A percentile compares a stretch with the other conserved stretches of the same genome.
Conservation (phyloP, 2,329 filamentous ascomycete species). For the Berkeleyomyces basicola region DNA sequence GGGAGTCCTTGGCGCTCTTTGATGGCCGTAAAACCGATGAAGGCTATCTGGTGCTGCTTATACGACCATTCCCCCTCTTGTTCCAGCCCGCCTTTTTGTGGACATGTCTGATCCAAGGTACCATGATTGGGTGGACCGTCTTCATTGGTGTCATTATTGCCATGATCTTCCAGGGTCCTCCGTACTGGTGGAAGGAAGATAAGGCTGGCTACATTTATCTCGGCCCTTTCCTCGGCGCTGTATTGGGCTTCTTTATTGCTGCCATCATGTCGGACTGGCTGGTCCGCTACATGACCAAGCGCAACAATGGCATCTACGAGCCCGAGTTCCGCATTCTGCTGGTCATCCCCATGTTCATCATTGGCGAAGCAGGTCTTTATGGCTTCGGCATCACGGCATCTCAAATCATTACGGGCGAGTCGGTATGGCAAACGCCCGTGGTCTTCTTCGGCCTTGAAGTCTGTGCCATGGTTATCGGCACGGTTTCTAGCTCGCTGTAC, state of each 20-base stretch:
- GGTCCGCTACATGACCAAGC: constrained; percentile 50
- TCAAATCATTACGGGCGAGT: constrained; percentile 37
- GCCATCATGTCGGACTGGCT: constrained; percentile 59
- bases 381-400: constrained; percentile 64
- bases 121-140: constrained; percentile 89
- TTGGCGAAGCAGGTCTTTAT: constrained; percentile 64
- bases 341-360: constrained; percentile 64
- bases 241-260: constrained; percentile 60
- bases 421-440: constrained; percentile 57
- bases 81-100: constrained; percentile 74
- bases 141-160: constrained; percentile 74
- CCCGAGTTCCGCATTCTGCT: constrained; percentile 79
- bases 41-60: constrained; percentile 43
- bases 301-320: constrained; percentile 72
- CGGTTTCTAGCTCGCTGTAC: constrained; percentile 71
- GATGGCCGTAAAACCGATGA: constrained; percentile 72
- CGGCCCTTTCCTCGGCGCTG: constrained; percentile 67
- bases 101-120: constrained; percentile 64
- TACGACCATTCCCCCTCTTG: constrained; percentile 71
- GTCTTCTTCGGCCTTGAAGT: constrained; percentile 75
- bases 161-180: constrained; percentile 65
- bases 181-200: constrained; percentile 66
- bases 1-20: constrained; percentile 49
- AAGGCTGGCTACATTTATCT: constrained; percentile 77
- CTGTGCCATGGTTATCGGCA: constrained; percentile 80